phyloP scores from a whole-genome alignment of 2,329 filamentous ascomycete genomes.

The Xylariaceae sp. region DNA sequence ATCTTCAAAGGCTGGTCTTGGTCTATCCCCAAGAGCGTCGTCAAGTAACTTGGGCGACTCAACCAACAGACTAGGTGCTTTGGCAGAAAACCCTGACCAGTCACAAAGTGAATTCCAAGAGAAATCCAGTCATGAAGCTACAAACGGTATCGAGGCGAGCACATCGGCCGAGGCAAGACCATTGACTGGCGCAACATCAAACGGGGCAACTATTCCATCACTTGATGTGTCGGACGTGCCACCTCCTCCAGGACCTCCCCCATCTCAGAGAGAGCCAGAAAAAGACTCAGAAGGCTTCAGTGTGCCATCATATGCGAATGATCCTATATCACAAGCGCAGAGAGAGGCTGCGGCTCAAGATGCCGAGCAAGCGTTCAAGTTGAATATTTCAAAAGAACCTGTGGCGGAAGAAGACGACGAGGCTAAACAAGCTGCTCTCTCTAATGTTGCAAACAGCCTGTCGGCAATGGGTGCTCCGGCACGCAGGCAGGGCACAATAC shows the following conservation, averaged over 20 bases:
- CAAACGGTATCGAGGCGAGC: slow-evolving; percentile 43
- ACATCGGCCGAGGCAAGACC: slow-evolving; percentile 29
- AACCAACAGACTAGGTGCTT: slow-evolving; percentile 50
- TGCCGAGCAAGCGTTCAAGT: slow-evolving; percentile 66
- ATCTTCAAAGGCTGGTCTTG: slow-evolving; percentile 60
- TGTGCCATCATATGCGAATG: slow-evolving; percentile 60
- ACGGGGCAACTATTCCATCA: slow-evolving; percentile 42
- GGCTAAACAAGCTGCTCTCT: slow-evolving; percentile 68
- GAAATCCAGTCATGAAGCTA: slow-evolving; percentile 39
- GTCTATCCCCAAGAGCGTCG: slow-evolving; percentile 56
- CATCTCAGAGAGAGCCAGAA: slow-evolving; percentile 39
- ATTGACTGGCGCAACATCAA: slow-evolving; percentile 34
- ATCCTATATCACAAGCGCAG: slow-evolving; percentile 69
- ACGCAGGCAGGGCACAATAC: slow-evolving; percentile 69
- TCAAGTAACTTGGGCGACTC: slow-evolving; percentile 56
- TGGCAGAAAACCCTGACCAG: slow-evolving; percentile 52
- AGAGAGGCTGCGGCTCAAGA: slow-evolving; percentile 60
- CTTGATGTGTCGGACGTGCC: slow-evolving; percentile 48
- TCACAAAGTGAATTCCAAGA: slow-evolving; percentile 30
- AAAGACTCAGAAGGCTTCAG: slow-evolving; percentile 75
- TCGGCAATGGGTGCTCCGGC: slow-evolving; percentile 60
- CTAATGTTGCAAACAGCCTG: slow-evolving; percentile 70
- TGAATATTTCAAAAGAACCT: slow-evolving; percentile 74
- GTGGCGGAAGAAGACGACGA: slow-evolving; percentile 74
- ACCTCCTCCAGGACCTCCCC: slow-evolving; percentile 49